Evolutionary conservation across 768 basidiomycete genomes (phyloP), one percentile per base, ranked within the genome.

Genomic region (Mycena floridula): DNA sequence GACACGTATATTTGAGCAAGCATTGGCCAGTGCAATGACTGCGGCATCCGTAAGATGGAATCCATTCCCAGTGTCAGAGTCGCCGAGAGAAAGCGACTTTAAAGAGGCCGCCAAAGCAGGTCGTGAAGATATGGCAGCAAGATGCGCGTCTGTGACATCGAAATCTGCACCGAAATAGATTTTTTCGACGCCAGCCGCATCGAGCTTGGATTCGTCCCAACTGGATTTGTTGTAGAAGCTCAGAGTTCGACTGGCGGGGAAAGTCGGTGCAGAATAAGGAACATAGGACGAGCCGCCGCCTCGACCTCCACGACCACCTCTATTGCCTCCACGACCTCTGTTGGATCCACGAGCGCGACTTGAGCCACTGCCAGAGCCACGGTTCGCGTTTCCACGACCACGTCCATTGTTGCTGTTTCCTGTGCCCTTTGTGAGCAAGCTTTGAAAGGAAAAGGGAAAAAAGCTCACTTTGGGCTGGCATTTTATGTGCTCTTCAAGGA

Each of bases 41-140:
- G 18, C 36, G 8, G 28, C n/a, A 25, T 44, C 43, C 2, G 43
- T 20, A 18, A 44, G 21, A 20, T 37, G 18, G 15, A 25, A 9
- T 8, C 43, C 43, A 11, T 44, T 22, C 35, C 43, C 43, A 13
- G 37, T 44, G 18, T 44, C 43, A 13, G 43, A 44, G 28, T 44
- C 43, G 16, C 43, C 43, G 32, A 44, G 28, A 20, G 24, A 15
- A 18, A 44, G 25, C 4, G 35, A 16, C 18, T 37, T 35, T 18
- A 44, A 35, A 37, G 35, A 6, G 15, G 43, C 27, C 21, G 43
- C 43, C 7, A 44, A 23, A 9, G 43, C n/a, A 9, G 43, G 43
- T n/a, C 43, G 27, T n/a, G 43, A 44, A 4, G 30, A 35, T 13
- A 44, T 44, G 21, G 32, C 43, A 21, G 32, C 43, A 9, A 44